A percentile compares a stretch with the other conserved stretches of the same genome.
These are phyloP conservation scores for Xylaria multiplex DNA, from an alignment of 2,329 filamentous ascomycete species.

Conservation along the genomic window DNA sequence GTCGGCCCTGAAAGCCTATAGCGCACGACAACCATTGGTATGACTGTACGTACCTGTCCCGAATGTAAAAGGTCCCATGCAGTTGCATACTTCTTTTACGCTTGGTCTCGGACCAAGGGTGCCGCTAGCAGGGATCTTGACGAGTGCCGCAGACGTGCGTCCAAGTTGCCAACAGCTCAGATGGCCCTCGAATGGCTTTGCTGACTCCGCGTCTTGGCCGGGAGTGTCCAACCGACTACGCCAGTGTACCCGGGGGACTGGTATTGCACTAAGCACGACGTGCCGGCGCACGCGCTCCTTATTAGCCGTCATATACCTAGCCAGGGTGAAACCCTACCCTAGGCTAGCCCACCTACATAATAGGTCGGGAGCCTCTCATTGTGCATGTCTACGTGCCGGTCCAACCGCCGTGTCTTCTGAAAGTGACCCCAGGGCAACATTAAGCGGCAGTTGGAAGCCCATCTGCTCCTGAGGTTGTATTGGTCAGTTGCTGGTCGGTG, in stretches of 20 bases:
- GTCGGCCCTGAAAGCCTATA: not conserved
- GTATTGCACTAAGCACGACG: conserved; percentile 46
- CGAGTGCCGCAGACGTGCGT: conserved; percentile 36
- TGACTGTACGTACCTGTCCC: conserved; percentile 37
- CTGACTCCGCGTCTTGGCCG: conserved; percentile 39
- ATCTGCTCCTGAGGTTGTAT: conserved; percentile 29
- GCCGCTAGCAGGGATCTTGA: conserved; percentile 37
- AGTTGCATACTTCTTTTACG: conserved; percentile 37
- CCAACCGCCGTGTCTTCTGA: conserved; percentile 34
- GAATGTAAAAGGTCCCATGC: conserved; percentile 45
- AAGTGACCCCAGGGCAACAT: conserved; percentile 33
- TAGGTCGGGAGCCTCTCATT: conserved; percentile 35
- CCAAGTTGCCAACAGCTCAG: conserved; percentile 29
- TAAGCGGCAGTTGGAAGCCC: conserved; percentile 37
- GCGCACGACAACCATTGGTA: no score
- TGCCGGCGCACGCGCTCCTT: conserved; percentile 46
- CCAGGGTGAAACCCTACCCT: conserved; percentile 40
- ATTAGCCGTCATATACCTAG: conserved; percentile 46
- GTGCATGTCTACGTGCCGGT: conserved; percentile 31
- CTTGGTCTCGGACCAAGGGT: conserved; percentile 33
- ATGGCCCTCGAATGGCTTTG: conserved; percentile 28
- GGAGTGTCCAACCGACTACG: conserved; percentile 34
- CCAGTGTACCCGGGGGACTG: conserved; percentile 47
- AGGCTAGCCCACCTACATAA: conserved; percentile 29
- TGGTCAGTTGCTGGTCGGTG: conserved; percentile 29